phyloP scores from a whole-genome alignment of 2,329 filamentous ascomycete species.

The Nannizziopsis arthrosporioides region DNA sequence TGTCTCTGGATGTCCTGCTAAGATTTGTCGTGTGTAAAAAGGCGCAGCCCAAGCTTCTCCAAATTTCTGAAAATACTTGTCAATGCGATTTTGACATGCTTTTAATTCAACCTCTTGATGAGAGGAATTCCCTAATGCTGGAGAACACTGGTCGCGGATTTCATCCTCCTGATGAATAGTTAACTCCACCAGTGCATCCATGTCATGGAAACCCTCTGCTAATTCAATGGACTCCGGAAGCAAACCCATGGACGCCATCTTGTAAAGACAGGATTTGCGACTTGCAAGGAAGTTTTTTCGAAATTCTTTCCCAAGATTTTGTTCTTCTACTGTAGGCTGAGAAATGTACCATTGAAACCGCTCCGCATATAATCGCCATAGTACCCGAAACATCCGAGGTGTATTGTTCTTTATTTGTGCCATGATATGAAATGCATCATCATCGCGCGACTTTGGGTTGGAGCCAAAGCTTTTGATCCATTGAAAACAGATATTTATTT shows the following conservation, averaged over 20 bases:
- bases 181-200: conserved; percentile 48
- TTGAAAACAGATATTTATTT: conserved; percentile 31
- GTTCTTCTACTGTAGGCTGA: conserved; percentile 39
- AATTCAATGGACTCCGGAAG: conserved; percentile 48
- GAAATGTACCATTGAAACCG: conserved; percentile 47
- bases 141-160: conserved; percentile 20
- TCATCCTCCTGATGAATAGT: conserved; percentile 34
- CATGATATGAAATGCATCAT: conserved; percentile 30
- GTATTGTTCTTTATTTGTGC: conserved; percentile 38
- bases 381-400: conserved; percentile 44
- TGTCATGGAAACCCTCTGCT: conserved; percentile 52
- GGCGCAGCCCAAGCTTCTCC: conserved; percentile 48
- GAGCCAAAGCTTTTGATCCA: conserved; percentile 25
- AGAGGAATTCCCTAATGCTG: conserved; percentile 12
- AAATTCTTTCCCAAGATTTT: conserved; percentile 40
- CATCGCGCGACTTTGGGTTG: conserved; percentile 22
- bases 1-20: conserved; percentile 51
- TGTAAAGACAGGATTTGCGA: conserved; percentile 38
- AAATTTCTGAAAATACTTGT: conserved; percentile 41
- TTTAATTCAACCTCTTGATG: conserved; percentile 19
- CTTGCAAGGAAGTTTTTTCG: conserved; percentile 32
- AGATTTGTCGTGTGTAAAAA: conserved; percentile 68
- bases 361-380: conserved; percentile 49
- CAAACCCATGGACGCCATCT: conserved; percentile 41
- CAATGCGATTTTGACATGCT: conserved; percentile 29